Percentiles rank a stretch among this genome's conserved stretches.
Evolutionary conservation across 148 eudicot genomes (phyloP).

Genomic region (Euryodendron excelsum): DNA sequence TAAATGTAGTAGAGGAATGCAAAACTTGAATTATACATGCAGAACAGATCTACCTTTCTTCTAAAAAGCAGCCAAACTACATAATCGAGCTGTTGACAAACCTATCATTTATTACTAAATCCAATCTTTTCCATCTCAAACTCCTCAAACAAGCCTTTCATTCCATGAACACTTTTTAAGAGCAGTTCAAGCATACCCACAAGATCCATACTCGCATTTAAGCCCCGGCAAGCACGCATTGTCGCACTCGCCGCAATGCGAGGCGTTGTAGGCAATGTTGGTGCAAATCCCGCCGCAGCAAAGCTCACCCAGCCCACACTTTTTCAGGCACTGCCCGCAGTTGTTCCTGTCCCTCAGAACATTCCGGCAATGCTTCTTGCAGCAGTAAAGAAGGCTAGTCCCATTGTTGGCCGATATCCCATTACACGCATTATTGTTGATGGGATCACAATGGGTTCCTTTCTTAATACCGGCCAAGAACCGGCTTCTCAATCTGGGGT

Average conservation of each 20-base stretch:
- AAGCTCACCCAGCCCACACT: constrained; percentile 12
- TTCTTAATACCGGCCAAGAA: constrained; percentile 32
- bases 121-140: not conserved
- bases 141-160: not conserved
- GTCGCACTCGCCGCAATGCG: constrained; percentile 34
- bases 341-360: constrained; percentile 30
- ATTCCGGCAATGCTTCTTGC: constrained; percentile 44
- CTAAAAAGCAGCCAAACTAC: too few relatives aligned
- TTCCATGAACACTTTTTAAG: not conserved
- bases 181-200: constrained; percentile 41
- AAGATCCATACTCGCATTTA: constrained; percentile 27
- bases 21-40: too few relatives aligned
- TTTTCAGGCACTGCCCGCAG: constrained; percentile 35
- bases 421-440: constrained; percentile 21
- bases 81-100: too few relatives aligned
- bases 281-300: constrained; percentile 35
- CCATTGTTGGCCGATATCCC: constrained; percentile 33
- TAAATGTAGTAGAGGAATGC: too few relatives aligned
- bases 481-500: constrained; percentile 13
- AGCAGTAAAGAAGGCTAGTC: constrained; percentile 28
- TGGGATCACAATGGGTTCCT: constrained; percentile 26
- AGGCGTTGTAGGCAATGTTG: not conserved
- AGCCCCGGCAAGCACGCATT: constrained; percentile 17
- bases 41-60: too few relatives aligned
- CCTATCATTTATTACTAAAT: too few relatives aligned